Evolutionary conservation across 352 stramenopile species (phyloP), one percentile per base, ranked within the genome.

Genomic region (Phytophthora sansomeana): DNA sequence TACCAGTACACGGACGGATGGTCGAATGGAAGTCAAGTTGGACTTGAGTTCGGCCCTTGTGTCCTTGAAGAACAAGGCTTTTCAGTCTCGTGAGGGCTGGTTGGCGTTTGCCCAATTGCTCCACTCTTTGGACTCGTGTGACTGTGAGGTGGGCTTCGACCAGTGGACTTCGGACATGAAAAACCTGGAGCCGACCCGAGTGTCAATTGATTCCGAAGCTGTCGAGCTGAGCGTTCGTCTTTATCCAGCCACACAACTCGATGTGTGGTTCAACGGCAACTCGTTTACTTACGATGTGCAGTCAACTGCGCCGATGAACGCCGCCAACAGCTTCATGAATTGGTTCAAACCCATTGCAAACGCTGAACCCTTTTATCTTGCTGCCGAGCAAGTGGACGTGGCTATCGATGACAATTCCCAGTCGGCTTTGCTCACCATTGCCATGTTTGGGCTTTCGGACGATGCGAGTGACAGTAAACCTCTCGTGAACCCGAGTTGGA

Each of bases 401-500:
- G 26, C 24, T 10, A n/a, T 62, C 1, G 56, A 72, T 17, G 49
- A 59, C 9, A 9, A 19, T 6, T 66, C 58, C 16, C 13, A 39
- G 14, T 53, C 30, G 8, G 42, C 30, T n/a, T 50, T 14, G 4
- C 8, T 72, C 6, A 36, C 13, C 5, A 36, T 72, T 14, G 26
- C 46, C 0, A 5, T 72, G 24, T 43, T 52, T n/a, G 36, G 21
- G 21, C 1, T 44, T 16, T 36, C 44, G 14, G 51, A 72, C 29
- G 24, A 60, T 5, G 30, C 38, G 3, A 61, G 43, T 26, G n/a
- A 10, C 17, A 48, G 5, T 3, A 19, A 29, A 6, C 41, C 36
- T 47, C 43, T 63, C 6, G 50, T 72, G 14, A 67, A 68, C 21
- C 64, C 64, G 7, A 63, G 14, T 7, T 72, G 64, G 57, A 72